Evolutionary conservation across 495 filamentous ascomycete genomes (phyloP).

Genomic region (Collariella sp.): DNA sequence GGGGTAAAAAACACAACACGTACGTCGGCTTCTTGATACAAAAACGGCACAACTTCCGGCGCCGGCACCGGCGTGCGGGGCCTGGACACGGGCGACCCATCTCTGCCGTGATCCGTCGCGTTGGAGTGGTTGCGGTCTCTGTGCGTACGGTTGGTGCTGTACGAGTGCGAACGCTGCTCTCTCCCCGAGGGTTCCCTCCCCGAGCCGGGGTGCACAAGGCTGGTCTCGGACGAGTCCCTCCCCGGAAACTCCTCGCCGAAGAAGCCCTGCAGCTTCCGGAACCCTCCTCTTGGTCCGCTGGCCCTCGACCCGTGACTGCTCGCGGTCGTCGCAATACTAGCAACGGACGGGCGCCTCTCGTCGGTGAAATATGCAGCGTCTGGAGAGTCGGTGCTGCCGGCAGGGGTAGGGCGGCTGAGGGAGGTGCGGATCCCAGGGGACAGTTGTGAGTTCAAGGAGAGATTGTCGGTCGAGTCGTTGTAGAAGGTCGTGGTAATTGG

Average conservation of each 20-base stretch:
- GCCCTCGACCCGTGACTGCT: conserved; percentile 87
- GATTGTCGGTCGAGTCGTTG: conserved; percentile 58
- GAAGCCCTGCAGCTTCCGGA: conserved; percentile 71
- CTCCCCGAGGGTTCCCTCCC: conserved; percentile 44
- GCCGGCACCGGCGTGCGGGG: conserved; percentile 80
- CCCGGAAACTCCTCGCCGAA: conserved; percentile 78
- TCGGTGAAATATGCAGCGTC: conserved; percentile 59
- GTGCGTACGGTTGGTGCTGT: conserved; percentile 47
- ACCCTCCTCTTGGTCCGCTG: conserved; percentile 54
- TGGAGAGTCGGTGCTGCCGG: conserved; percentile 57
- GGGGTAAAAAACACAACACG: conserved; percentile 31
- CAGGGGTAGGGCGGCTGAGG: conserved; percentile 43
- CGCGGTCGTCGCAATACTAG: conserved; percentile 73
- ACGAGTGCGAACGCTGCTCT: conserved; percentile 47
- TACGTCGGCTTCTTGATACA: conserved; percentile 83
- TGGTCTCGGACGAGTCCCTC: conserved; percentile 63
- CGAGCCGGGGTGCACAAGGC: conserved; percentile 47
- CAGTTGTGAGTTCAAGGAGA: conserved; percentile 48
- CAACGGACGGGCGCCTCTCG: conserved; percentile 77
- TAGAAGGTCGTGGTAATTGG: conserved; percentile 43
- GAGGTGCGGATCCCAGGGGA: conserved; percentile 61
- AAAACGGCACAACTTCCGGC: conserved; percentile 90
- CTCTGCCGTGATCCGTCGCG: conserved; percentile 50
- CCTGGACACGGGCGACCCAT: conserved; percentile 61
- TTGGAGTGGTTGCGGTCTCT: conserved; percentile 72